A percentile compares a stretch with the other conserved stretches of the same genome.
These are phyloP conservation scores for Xylariaceae sp. DNA, from an alignment of 2,329 filamentous ascomycete species.

Conservation along the genomic window DNA sequence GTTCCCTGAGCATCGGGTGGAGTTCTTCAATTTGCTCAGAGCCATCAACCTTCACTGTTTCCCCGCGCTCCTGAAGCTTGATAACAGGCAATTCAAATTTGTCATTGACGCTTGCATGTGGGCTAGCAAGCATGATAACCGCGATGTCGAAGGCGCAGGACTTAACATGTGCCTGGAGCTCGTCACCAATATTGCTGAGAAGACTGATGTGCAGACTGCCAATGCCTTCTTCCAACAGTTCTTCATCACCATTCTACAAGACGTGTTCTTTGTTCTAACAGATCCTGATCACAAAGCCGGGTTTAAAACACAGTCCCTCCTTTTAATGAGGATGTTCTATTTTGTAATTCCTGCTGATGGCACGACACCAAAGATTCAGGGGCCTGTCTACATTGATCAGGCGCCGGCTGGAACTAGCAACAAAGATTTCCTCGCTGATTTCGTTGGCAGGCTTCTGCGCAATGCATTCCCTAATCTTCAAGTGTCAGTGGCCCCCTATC, in stretches of 20 bases:
- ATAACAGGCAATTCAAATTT: conserved; percentile 97
- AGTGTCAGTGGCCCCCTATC: conserved; percentile 65
- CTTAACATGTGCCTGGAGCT: conserved; percentile 98
- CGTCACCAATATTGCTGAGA: conserved; percentile 96
- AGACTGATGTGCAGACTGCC: conserved; percentile 82
- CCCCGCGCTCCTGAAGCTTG: conserved; percentile 88
- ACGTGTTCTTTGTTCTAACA: conserved; percentile 97
- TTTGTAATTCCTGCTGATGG: conserved; percentile 79
- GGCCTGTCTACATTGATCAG: conserved; percentile 89
- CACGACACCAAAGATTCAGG: conserved; percentile 81
- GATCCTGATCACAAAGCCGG: conserved; percentile 98
- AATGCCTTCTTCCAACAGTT: conserved; percentile 98
- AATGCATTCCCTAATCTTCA: conserved; percentile 95
- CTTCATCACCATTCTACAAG: conserved; percentile 92
- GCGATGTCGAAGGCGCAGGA: conserved; percentile 93
- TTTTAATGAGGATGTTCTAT: conserved; percentile 95
- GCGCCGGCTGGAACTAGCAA: conserved; percentile 84
- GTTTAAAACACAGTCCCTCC: conserved; percentile 96
- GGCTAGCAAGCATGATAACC: conserved; percentile 99
- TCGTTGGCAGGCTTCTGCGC: conserved; percentile 82
- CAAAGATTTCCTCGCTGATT: conserved; percentile 87
- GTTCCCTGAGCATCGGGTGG: conserved; percentile 97
- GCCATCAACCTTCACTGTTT: conserved; percentile 98
- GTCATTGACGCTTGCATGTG: conserved; percentile 99
- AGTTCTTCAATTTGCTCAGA: conserved; percentile 96